Evolutionary conservation across 352 stramenopile species (phyloP), one percentile per base, ranked within the genome.

Genomic region (Globisporangium paroecandrum): DNA sequence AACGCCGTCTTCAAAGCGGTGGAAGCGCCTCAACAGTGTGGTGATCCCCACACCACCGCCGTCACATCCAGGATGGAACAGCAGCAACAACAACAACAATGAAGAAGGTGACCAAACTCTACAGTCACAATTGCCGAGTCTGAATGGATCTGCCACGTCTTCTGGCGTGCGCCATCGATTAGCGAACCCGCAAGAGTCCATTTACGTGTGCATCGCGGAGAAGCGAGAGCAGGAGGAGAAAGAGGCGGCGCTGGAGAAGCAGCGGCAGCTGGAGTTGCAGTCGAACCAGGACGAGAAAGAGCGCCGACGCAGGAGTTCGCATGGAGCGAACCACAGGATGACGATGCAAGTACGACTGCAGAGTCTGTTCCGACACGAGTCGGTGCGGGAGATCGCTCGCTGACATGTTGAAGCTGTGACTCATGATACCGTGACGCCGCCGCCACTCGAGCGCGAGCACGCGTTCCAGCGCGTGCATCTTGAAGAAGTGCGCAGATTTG

Each of bases 401-500:
- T 59, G 54, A 59, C 54, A 41, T 41, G 34, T 41, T 58, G 24
- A 15, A 22, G 6, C 47, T 62, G 58, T 54, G 25, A 22, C 24
- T 47, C 13, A 34, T 38, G 4, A 36, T 8, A 0, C 3, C 41
- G 10, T 43, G 41, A 27, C 56, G 58, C 0, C 20, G 38, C 5
- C 25, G 66, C 74, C 57, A 78, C 51, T 71, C 69, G 20, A 66
- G 66, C 0, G 63, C 62, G 27, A 77, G 65, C 63, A 91, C 63
- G 20, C 79, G 70, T 54, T 91, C 83, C 1, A 91, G 65, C 12
- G 79, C 81, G 34, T 82, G 77, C 56, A 90, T 73, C 64, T 89
- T 89, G 65, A 89, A 90, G 1, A 75, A 65, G 63, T 91, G 77
- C 1, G 78, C 74, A 0, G 75, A 81, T 25, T 75, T 77, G 29